phyloP scores from a whole-genome alignment of 2,329 filamentous ascomycete genomes.

The Alternaria rosae region DNA sequence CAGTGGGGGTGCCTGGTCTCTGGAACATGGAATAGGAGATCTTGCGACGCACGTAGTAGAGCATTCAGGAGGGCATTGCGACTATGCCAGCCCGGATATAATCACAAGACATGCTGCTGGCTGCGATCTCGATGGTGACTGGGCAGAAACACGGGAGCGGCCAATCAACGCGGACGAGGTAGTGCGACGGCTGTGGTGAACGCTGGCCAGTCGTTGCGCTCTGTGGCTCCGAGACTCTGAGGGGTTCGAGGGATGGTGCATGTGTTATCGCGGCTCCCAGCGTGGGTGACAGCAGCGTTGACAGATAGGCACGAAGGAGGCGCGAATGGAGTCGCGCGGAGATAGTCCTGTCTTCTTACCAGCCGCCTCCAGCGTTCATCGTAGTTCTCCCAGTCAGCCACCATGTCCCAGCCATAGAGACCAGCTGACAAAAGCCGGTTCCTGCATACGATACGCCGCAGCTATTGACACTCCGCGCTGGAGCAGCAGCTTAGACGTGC shows the following conservation, averaged over 20 bases:
- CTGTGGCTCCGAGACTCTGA: slow-evolving; percentile 1
- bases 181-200: slow-evolving; percentile 6
- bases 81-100: background rate
- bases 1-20: background rate
- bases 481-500: background rate
- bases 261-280: slow-evolving; percentile 3
- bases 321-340: background rate
- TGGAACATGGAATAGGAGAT: background rate
- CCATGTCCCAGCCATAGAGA: background rate
- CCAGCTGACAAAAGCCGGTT: background rate
- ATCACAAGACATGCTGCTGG: background rate
- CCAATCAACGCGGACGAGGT: slow-evolving; percentile 13
- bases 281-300: background rate
- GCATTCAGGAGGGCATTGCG: background rate
- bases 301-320: background rate
- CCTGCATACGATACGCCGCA: background rate
- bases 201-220: slow-evolving; percentile 1
- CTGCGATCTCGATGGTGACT: slow-evolving; percentile 4
- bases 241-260: slow-evolving; percentile 1
- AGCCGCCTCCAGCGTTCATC: background rate
- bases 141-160: slow-evolving; percentile 4
- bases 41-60: background rate
- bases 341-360: background rate
- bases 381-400: background rate
- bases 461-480: background rate